phyloP scores from a whole-genome alignment of 1,284 basidiomycete species.

The Cryptococcus sp. region DNA sequence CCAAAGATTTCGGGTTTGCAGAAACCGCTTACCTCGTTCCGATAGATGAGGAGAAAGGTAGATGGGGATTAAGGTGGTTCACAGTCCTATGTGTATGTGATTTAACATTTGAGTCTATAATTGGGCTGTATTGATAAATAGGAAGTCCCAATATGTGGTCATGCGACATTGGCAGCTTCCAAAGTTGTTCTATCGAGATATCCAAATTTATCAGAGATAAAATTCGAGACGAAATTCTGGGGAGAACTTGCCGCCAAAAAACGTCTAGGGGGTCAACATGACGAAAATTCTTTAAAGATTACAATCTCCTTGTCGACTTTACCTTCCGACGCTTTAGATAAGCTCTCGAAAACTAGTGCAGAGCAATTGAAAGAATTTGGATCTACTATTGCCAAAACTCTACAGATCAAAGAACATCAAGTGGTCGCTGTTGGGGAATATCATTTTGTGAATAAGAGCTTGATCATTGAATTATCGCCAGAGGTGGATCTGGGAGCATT shows the following conservation, averaged over 20 bases:
- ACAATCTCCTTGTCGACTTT: constrained; percentile 2
- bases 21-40: constrained; percentile 39
- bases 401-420: constrained; percentile 6
- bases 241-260: constrained; percentile 24
- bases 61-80: constrained; percentile 37
- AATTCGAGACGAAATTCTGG: constrained; percentile 28
- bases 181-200: constrained; percentile 25
- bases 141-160: constrained; percentile 40
- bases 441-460: constrained; percentile 10
- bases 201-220: constrained; percentile 12
- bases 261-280: neutral
- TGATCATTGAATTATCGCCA: constrained; percentile 19
- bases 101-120: neutral
- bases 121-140: constrained; percentile 2
- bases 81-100: constrained; percentile 31
- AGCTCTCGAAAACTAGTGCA: neutral
- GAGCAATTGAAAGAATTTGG: neutral
- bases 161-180: constrained; percentile 38
- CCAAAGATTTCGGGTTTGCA: constrained; percentile 34
- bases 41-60: constrained; percentile 9
- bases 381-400: constrained; percentile 1
- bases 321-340: neutral
- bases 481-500: constrained; percentile 19
- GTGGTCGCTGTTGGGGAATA: constrained; percentile 11
- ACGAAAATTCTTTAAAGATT: constrained; percentile 8